Conservation (phyloP, 495 filamentous ascomycete genomes). For the Hyaloscypha bicolor region DNA sequence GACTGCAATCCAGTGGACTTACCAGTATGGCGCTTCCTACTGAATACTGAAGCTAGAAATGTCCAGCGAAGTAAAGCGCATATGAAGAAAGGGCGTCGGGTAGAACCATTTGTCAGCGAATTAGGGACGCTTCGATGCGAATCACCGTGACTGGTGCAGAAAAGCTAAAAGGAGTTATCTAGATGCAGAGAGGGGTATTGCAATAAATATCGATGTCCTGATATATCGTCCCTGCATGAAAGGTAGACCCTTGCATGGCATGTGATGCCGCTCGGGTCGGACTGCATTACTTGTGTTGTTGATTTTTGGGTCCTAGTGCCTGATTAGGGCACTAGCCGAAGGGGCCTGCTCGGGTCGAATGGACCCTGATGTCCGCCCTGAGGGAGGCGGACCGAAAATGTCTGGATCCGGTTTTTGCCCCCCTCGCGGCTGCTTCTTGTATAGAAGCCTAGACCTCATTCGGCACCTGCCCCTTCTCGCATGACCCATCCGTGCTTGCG, state of each 20-base stretch:
- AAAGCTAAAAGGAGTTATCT: conserved; percentile 31
- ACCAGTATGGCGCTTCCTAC: not conserved
- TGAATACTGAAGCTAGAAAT: conserved; percentile 7
- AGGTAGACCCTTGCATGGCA: not conserved
- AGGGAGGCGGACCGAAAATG: not conserved
- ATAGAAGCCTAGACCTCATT: not conserved
- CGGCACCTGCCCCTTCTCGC: not conserved
- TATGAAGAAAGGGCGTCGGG: conserved; percentile 6
- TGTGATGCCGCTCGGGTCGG: not conserved
- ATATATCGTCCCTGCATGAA: not conserved
- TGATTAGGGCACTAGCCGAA: too few relatives aligned
- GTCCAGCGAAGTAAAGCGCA: not conserved
- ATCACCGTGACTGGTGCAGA: conserved; percentile 30
- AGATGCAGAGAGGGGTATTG: conserved; percentile 21
- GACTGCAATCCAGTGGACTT: not conserved
- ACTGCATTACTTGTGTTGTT: too few relatives aligned
- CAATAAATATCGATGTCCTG: conserved; percentile 17
- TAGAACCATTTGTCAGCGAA: conserved; percentile 6
- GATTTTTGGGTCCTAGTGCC: too few relatives aligned
- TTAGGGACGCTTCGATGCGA: conserved; percentile 10
- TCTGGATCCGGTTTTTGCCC: not conserved
- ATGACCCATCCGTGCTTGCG: not conserved
- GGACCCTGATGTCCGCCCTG: not conserved
- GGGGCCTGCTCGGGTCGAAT: too few relatives aligned
- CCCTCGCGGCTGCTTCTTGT: not conserved